These are phyloP conservation scores for Annulohypoxylon nitens DNA, from an alignment of 495 filamentous ascomycete species.

Conservation along the genomic window DNA sequence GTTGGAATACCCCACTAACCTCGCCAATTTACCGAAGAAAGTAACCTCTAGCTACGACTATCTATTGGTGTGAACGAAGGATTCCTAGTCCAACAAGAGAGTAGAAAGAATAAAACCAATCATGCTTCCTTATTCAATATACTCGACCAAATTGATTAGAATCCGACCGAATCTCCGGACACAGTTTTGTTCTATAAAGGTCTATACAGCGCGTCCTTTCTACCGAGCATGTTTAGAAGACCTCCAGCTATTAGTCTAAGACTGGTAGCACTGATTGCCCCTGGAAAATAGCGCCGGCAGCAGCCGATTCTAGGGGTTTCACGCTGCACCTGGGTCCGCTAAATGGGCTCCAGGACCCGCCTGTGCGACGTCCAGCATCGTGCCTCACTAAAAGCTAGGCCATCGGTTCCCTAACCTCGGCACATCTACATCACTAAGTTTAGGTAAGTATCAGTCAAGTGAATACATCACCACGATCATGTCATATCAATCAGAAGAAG, in stretches of 20 bases:
- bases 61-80: background rate
- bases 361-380: background rate
- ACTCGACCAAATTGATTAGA: too few relatives aligned
- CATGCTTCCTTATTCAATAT: too few relatives aligned
- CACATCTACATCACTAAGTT: background rate
- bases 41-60: background rate
- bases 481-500: too few relatives aligned
- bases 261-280: background rate
- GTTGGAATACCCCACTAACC: background rate
- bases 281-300: constrained; percentile 27
- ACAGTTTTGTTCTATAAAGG: background rate
- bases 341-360: constrained; percentile 24
- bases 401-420: background rate
- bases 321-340: constrained; percentile 28
- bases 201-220: background rate
- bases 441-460: background rate
- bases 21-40: background rate
- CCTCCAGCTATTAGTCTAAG: background rate
- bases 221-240: background rate
- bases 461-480: background rate
- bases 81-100: background rate
- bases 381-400: background rate
- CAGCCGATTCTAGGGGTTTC: constrained; percentile 20
- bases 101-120: background rate
- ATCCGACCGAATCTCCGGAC: too few relatives aligned